Evolutionary conservation across 1,139 yeast species (phyloP).

Genomic region (Schwanniomyces etchellsii): DNA sequence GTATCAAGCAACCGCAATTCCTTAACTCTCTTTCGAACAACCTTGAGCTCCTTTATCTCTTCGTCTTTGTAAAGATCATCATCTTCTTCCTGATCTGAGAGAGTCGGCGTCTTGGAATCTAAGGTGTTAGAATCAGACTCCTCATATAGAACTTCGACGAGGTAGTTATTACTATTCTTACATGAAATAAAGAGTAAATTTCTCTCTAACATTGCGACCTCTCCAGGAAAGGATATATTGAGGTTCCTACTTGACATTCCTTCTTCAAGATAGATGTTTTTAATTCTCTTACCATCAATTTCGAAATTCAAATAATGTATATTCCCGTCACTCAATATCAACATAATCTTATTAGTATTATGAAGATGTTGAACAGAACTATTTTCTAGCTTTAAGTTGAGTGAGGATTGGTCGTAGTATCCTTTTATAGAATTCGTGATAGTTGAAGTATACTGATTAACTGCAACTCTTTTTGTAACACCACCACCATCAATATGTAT

Average conservation of each 20-base stretch:
- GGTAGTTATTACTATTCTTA: conserved; percentile 29
- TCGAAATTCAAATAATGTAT: conserved; percentile 49
- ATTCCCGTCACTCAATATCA: conserved; percentile 49
- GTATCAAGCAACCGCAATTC: conserved; percentile 47
- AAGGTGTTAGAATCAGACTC: conserved; percentile 9
- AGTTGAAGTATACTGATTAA: conserved; percentile 50
- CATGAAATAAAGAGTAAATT: conserved; percentile 33
- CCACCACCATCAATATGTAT: conserved; percentile 84
- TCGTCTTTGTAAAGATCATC: conserved; percentile 29
- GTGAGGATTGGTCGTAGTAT: conserved; percentile 46
- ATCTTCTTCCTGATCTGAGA: conserved; percentile 17
- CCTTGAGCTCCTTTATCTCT: conserved; percentile 25
- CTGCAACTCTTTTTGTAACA: conserved; percentile 58
- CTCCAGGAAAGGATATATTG: conserved; percentile 25
- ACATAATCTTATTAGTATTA: conserved; percentile 44
- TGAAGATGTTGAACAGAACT: conserved; percentile 44
- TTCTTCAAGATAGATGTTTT: conserved; percentile 26
- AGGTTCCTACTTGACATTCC: conserved; percentile 16
- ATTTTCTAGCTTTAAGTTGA: conserved; percentile 56
- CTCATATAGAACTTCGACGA: conserved; percentile 27
- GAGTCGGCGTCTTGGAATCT: conserved; percentile 1
- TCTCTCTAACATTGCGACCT: conserved; percentile 28
- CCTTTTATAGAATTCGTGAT: conserved; percentile 45
- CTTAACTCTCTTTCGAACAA: conserved; percentile 21
- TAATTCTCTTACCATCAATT: conserved; percentile 42